Conservation (phyloP, 2,329 filamentous ascomycete species). For the Penicillium brevicompactum region DNA sequence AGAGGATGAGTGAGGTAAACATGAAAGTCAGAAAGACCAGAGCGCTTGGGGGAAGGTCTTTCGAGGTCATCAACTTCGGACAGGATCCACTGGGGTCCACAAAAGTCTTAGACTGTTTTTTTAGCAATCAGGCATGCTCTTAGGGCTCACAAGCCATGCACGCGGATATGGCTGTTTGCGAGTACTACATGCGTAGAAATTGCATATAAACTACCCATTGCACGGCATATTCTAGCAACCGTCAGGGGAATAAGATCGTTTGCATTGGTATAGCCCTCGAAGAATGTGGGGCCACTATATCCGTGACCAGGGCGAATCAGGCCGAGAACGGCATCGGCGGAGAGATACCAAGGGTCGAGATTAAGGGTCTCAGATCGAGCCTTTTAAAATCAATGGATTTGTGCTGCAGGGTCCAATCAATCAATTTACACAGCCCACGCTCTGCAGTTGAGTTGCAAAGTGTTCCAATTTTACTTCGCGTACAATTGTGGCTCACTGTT, state of each 20-base stretch:
- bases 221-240: no score
- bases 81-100: background rate
- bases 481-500: background rate
- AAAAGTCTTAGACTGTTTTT: background rate
- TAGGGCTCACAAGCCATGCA: background rate
- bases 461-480: background rate
- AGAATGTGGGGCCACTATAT: background rate
- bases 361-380: slow-evolving; percentile 1
- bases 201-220: no score
- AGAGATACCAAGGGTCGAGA: background rate
- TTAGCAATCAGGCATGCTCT: background rate
- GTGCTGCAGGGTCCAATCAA: background rate
- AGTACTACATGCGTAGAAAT: no score
- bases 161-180: no score
- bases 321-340: background rate
- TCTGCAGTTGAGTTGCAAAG: background rate
- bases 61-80: background rate
- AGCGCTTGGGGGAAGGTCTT: background rate
- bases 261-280: background rate
- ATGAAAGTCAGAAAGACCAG: background rate
- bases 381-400: background rate
- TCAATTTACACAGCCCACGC: background rate
- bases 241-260: background rate
- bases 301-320: background rate
- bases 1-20: background rate